These are phyloP conservation scores for Chrysanthemum lavandulifolium DNA, from an alignment of 129 eudicot genomes.

Conservation along the genomic window DNA sequence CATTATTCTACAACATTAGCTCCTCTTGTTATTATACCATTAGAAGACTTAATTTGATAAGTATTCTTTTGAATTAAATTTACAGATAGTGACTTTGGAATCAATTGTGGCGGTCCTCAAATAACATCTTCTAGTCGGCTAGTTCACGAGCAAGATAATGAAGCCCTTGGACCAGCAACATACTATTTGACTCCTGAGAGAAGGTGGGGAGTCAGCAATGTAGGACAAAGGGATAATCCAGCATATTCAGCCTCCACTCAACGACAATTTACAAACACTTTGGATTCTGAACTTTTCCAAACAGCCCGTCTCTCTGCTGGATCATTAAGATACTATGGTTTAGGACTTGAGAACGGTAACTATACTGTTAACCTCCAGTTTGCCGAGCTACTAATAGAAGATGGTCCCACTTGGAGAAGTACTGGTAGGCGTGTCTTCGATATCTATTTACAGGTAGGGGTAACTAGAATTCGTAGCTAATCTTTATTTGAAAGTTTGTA, in stretches of 20 bases:
- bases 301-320: conserved; percentile 75
- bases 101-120: conserved; percentile 66
- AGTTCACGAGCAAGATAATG: conserved; percentile 50
- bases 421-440: conserved; percentile 78
- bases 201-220: conserved; percentile 91
- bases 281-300: conserved; percentile 70
- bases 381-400: conserved; percentile 49
- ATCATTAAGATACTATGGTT: conserved; percentile 77
- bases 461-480: not conserved
- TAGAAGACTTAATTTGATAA: not conserved
- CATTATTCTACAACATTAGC: too few species aligned
- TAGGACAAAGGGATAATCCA: conserved; percentile 49
- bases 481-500: not conserved
- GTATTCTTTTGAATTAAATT: not conserved
- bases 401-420: conserved; percentile 47
- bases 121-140: conserved; percentile 35
- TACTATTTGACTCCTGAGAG: conserved; percentile 37
- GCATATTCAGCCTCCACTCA: conserved; percentile 23
- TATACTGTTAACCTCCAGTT: conserved; percentile 62
- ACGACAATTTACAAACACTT: conserved; percentile 49
- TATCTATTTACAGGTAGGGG: conserved; percentile 63
- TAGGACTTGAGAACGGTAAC: conserved; percentile 72
- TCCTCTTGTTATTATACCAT: too few species aligned
- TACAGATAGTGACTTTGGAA: conserved; percentile 69
- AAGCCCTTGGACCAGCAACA: conserved; percentile 57